Base-by-base conservation (phyloP, 768 basidiomycete species). In the Rhizopogon sp. region DNA sequence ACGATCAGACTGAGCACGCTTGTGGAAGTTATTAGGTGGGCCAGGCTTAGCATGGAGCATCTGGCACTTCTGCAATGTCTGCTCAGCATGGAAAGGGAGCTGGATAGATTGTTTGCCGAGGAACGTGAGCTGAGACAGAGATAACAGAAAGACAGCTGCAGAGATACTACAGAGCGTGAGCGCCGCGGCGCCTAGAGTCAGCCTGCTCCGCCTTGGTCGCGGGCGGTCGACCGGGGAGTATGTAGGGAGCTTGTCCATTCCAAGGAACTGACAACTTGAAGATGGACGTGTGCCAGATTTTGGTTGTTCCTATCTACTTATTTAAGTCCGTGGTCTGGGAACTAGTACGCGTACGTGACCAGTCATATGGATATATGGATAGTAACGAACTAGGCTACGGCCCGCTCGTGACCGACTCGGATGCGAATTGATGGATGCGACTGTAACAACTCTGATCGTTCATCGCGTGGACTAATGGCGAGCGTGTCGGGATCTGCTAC, bases 1-100 rank as follows among this genome's bases (percentile, higher is more conserved):
- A 49, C 74, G 64, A 49, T 75, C 74, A 41, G 76, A 77, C 45
- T 63, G 70, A 54, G 62, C 60, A 51, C 71, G 66, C 40, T 55
- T 61, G 54, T 60, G 57, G 43, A 71, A 76, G 53, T 65, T 67
- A 37, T 61, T 47, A 7, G 69, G 70, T 46, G 75, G 76, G 2
- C 70, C 76, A 43, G 76, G 76, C 50, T 52, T 63, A 0, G 64
- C 60, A 43, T 68, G 58, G n/a, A 77, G 68, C 50, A 64, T 61
- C 5, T 50, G 58, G 58, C 77, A 78, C 53, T 65, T 70, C 44
- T 69, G 63, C 17, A 74, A 60, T 17, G 58, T 66, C 47, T 66
- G 60, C 50, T 64, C 53, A 10, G 67, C 64, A 45, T 72, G 69
- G 5, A 65, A 52, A 20, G 71, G 68, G 14, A 72, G 41, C 39